These are phyloP conservation scores for Aspergillus asperescens DNA, from an alignment of 495 filamentous ascomycete species.

Conservation along the genomic window DNA sequence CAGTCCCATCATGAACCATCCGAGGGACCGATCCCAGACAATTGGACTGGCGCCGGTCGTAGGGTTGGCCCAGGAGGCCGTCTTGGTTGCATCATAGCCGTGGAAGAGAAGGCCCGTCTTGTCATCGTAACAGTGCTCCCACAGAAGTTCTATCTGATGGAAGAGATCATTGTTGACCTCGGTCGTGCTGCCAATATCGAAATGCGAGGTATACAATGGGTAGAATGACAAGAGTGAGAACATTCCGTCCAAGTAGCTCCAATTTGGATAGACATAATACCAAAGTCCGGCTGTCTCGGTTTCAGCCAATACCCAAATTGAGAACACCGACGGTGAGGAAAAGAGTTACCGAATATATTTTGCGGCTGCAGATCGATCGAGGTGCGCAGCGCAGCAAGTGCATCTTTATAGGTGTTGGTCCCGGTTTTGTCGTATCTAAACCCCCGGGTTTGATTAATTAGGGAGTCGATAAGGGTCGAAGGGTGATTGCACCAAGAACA, in stretches of 20 bases:
- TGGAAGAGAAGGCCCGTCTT: constrained; percentile 48
- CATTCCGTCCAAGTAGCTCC: constrained; percentile 55
- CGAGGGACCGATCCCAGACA: constrained; percentile 54
- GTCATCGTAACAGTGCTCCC: constrained; percentile 44
- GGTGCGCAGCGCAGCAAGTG: constrained; percentile 39
- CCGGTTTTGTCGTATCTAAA: constrained; percentile 27
- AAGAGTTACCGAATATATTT: constrained; percentile 26
- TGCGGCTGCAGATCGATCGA: constrained; percentile 45
- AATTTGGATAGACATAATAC: constrained; percentile 51
- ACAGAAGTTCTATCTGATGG: constrained; percentile 49
- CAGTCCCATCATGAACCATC: constrained; percentile 57
- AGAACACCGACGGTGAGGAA: not conserved
- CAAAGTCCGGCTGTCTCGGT: constrained; percentile 42
- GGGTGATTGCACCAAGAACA: not conserved
- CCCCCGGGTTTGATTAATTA: not conserved
- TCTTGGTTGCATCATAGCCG: constrained; percentile 52
- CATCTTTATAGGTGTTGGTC: constrained; percentile 32
- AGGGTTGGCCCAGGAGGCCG: constrained; percentile 52
- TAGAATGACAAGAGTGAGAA: constrained; percentile 51
- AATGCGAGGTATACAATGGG: constrained; percentile 40
- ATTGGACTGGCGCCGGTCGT: constrained; percentile 50
- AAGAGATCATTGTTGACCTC: constrained; percentile 40
- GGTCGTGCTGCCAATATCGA: constrained; percentile 32
- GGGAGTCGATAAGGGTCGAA: not conserved
- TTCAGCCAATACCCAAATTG: not conserved